These are phyloP conservation scores for Fraxinus pennsylvanica DNA, from an alignment of 257 asterid genomes.

Conservation along the genomic window DNA sequence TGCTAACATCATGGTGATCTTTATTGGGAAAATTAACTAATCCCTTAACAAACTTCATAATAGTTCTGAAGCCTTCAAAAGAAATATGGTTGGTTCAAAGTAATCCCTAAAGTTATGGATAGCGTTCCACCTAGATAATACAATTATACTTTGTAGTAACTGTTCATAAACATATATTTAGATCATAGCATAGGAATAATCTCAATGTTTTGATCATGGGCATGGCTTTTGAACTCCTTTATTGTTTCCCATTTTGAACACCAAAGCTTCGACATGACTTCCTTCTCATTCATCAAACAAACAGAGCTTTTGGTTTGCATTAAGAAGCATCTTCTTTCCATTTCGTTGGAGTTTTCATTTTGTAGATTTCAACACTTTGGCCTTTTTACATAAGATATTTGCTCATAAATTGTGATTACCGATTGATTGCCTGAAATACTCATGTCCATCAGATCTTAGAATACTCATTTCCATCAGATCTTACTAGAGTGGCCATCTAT, in stretches of 20 bases:
- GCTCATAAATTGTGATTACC: background rate
- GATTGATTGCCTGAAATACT: background rate
- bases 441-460: constrained; percentile 10
- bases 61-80: background rate
- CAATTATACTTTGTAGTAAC: no score
- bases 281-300: background rate
- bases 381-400: constrained; percentile 5
- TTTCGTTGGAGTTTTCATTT: background rate
- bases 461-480: constrained; percentile 10
- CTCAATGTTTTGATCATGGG: background rate
- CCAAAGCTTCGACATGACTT: background rate
- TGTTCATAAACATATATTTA: background rate
- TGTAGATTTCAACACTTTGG: background rate
- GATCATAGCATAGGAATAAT: background rate
- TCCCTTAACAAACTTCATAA: background rate
- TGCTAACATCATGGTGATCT: background rate
- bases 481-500: background rate
- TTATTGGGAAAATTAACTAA: background rate
- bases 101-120: background rate
- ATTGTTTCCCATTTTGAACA: constrained; percentile 7
- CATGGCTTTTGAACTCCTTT: background rate
- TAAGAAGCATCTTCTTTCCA: background rate
- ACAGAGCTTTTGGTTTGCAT: background rate
- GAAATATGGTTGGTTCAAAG: background rate
- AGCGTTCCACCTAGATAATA: background rate